These are phyloP conservation scores for Kodamaea fungicola DNA, from an alignment of 1,139 yeast species.

Conservation along the genomic window DNA sequence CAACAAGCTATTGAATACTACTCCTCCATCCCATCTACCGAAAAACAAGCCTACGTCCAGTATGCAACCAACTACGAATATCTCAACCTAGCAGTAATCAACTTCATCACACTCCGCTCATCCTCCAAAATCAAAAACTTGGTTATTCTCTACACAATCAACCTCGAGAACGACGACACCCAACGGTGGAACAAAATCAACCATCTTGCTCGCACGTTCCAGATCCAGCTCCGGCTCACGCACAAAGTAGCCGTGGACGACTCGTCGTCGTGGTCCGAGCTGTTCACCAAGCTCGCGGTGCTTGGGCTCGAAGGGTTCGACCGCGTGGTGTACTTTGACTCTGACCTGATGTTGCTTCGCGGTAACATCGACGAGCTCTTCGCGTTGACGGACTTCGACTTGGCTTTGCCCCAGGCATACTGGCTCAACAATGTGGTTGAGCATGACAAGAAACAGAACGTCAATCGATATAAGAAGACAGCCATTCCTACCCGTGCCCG, in stretches of 20 bases:
- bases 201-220: conserved; percentile 7
- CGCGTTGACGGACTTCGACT: conserved; percentile 21
- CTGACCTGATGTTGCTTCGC: conserved; percentile 36
- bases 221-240: conserved; percentile 22
- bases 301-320: conserved; percentile 48
- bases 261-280: conserved; percentile 42
- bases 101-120: conserved; percentile 23
- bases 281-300: conserved; percentile 53
- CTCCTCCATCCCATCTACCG: conserved; percentile 5
- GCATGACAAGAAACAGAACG: conserved; percentile 5
- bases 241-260: conserved; percentile 15
- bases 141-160: conserved; percentile 24
- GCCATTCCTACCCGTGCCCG: conserved; percentile 13
- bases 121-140: conserved; percentile 21
- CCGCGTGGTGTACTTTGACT: conserved; percentile 37
- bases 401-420: conserved; percentile 38
- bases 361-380: conserved; percentile 31
- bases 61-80: conserved; percentile 35
- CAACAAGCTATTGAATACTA: conserved; percentile 18
- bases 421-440: conserved; percentile 26
- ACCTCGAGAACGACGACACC: conserved; percentile 12
- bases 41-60: conserved; percentile 29
- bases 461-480: conserved; percentile 12
- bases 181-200: conserved; percentile 9
- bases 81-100: conserved; percentile 31